phyloP scores from a whole-genome alignment of 345 rosid genomes.

The Gossypium turneri region DNA sequence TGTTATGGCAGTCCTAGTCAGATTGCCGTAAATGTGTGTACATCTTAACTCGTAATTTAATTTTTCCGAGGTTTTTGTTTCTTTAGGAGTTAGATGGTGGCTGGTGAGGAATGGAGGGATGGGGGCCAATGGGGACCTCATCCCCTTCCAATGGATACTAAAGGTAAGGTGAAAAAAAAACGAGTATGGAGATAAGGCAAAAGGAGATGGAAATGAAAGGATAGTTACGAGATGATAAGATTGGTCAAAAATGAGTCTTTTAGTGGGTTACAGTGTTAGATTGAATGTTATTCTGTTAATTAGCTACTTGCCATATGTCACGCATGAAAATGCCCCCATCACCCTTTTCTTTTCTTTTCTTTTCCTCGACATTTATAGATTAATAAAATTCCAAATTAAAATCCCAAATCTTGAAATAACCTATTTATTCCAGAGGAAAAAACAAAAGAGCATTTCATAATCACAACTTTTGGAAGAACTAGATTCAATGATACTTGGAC shows the following conservation, averaged over 20 bases:
- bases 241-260: not conserved
- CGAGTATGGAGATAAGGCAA: not conserved
- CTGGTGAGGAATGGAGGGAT: not conserved
- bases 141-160: not conserved
- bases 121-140: not conserved
- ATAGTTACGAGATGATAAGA: not conserved
- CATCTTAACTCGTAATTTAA: constrained; percentile 19
- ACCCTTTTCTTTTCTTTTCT: not conserved
- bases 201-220: not conserved
- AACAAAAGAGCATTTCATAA: not conserved
- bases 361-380: too few relatives aligned
- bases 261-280: not conserved
- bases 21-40: constrained; percentile 28
- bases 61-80: not conserved
- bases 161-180: not conserved
- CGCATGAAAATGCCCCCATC: not conserved
- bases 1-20: constrained; percentile 25
- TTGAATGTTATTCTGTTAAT: not conserved
- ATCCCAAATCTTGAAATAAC: too few relatives aligned
- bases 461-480: constrained; percentile 9
- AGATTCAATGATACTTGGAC: not conserved
- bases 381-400: too few relatives aligned
- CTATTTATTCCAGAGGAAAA: not conserved
- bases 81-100: not conserved
- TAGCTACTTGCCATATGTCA: not conserved